phyloP scores from a whole-genome alignment of 257 asterid genomes.

The Thymus mandschuricus region DNA sequence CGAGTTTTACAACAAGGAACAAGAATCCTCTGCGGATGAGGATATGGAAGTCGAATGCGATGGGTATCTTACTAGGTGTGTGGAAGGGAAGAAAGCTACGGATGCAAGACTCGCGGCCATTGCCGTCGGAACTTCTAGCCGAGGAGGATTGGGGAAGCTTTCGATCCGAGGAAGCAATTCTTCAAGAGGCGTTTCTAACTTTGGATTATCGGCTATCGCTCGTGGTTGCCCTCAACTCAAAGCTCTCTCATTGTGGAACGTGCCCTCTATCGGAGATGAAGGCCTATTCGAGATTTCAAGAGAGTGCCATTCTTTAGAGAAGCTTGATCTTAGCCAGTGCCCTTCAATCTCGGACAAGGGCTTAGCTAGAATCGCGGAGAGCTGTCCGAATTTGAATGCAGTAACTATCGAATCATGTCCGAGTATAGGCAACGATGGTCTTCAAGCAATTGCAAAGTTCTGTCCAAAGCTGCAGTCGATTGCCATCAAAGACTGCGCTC shows the following conservation, averaged over 20 bases:
- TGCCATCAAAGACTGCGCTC: conserved; percentile 73
- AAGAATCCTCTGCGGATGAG: conserved; percentile 39
- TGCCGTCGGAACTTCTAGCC: conserved; percentile 86
- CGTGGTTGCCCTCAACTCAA: conserved; percentile 88
- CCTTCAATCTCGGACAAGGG: conserved; percentile 72
- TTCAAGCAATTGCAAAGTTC: conserved; percentile 59
- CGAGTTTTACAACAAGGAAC: conserved; percentile 51
- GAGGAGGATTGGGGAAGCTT: conserved; percentile 96
- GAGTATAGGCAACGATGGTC: conserved; percentile 67
- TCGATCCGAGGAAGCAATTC: conserved; percentile 72
- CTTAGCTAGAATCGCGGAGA: conserved; percentile 66
- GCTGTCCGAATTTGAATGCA: conserved; percentile 61
- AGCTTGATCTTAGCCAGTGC: conserved; percentile 79
- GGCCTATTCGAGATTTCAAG: conserved; percentile 80
- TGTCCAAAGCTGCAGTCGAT: conserved; percentile 72
- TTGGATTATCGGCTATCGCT: conserved; percentile 75
- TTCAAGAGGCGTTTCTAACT: conserved; percentile 59
- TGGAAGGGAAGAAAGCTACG: conserved; percentile 95
- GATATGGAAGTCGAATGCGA: conserved; percentile 66
- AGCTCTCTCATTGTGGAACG: conserved; percentile 77
- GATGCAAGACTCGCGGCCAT: conserved; percentile 86
- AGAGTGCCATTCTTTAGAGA: conserved; percentile 74
- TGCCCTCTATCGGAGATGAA: conserved; percentile 69
- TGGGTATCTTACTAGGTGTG: conserved; percentile 80
- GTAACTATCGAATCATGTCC: conserved; percentile 74